Evolutionary conservation across 192 early-diverging fungal genomes (phyloP).

Genomic region (Haplosporangium gracile): DNA sequence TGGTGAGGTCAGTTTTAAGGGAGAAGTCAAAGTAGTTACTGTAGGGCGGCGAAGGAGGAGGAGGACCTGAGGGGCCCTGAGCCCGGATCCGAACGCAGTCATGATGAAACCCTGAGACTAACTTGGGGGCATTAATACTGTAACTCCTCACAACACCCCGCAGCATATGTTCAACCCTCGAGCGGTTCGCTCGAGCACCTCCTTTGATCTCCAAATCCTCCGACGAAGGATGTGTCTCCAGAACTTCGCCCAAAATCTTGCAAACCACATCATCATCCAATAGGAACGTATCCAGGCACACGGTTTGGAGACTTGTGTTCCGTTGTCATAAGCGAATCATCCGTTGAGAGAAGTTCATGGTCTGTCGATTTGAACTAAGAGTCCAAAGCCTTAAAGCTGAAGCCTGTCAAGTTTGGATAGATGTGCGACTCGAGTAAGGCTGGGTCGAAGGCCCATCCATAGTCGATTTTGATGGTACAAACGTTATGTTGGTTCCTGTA

Average conservation of each 20-base stretch:
- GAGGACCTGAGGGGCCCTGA: background rate
- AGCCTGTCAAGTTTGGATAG: constrained; percentile 4
- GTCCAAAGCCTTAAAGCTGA: constrained; percentile 21
- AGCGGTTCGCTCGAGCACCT: background rate
- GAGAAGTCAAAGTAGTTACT: constrained; percentile 25
- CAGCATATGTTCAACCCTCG: background rate
- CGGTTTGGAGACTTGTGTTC: constrained; percentile 12
- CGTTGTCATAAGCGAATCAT: constrained; percentile 25
- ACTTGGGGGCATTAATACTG: background rate
- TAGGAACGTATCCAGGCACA: constrained; percentile 17
- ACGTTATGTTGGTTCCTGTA: constrained; percentile 8
- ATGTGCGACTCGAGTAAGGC: background rate
- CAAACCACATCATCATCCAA: background rate
- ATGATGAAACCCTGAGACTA: background rate
- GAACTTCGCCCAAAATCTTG: background rate
- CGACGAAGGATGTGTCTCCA: constrained; percentile 13
- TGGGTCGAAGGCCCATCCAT: constrained; percentile 16
- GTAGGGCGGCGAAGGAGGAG: background rate
- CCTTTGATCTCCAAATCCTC: background rate
- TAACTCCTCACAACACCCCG: background rate
- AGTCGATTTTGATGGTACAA: constrained; percentile 11
- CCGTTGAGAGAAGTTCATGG: constrained; percentile 1
- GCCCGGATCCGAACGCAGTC: background rate
- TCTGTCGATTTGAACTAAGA: constrained; percentile 30
- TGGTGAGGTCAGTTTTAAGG: constrained; percentile 13